phyloP scores from a whole-genome alignment of 129 eudicot genomes.

The Escallonia rubra region DNA sequence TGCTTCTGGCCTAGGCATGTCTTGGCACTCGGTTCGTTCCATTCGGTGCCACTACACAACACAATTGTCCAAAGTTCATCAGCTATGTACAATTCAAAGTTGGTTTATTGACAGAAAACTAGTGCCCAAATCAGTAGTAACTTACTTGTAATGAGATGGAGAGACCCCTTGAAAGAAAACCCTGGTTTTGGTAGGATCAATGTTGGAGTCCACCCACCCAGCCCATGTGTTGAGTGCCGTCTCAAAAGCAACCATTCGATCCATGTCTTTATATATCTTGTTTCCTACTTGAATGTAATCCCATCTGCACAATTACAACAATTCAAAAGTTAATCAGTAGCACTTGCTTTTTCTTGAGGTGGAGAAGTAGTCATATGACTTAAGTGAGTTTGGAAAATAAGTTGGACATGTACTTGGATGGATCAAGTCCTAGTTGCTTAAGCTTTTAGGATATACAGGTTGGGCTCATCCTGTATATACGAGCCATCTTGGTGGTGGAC shows the following conservation, averaged over 20 bases:
- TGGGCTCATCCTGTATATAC: no score
- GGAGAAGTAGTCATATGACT: no score
- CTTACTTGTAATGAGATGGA: slow-evolving; percentile 73
- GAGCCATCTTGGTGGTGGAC: no score
- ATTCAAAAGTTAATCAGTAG: no score
- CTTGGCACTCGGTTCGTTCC: slow-evolving; percentile 63
- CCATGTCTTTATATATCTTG: slow-evolving; percentile 49
- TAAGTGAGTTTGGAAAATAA: no score
- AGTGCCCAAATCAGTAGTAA: neutral
- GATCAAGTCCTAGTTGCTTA: no score
- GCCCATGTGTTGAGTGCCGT: slow-evolving; percentile 62
- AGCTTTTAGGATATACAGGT: no score
- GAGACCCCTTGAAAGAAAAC: slow-evolving; percentile 73
- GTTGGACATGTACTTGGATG: no score
- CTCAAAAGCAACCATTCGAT: slow-evolving; percentile 51
- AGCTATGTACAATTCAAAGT: no score
- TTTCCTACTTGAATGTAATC: slow-evolving; percentile 52
- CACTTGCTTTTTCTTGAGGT: no score
- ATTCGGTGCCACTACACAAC: slow-evolving; percentile 52
- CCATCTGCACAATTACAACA: slow-evolving; percentile 30
- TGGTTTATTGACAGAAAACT: no score
- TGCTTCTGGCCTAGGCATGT: slow-evolving; percentile 55
- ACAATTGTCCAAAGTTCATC: no score
- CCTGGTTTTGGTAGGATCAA: slow-evolving; percentile 33
- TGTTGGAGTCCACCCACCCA: slow-evolving; percentile 44